Evolutionary conservation across 352 stramenopile species (phyloP), one percentile per base, ranked within the genome.

Genomic region (Phytophthora pseudosyringae): DNA sequence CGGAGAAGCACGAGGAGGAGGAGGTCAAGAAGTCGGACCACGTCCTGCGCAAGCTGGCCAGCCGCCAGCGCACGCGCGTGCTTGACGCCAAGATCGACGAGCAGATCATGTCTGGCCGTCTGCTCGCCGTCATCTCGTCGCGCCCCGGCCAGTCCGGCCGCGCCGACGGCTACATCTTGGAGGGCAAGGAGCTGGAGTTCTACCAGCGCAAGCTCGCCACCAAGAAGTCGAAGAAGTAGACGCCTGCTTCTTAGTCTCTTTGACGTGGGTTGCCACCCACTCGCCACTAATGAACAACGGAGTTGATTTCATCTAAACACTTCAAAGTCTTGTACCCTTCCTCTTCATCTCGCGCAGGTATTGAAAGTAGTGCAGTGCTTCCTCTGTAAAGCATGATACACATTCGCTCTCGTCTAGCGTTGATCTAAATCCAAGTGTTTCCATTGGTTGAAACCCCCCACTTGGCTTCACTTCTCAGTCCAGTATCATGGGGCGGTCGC

Each of bases 171-270:
- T 99, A 99, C 85, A 97, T 99, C 67, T 77, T 99, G 60, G 98
- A 99, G 77, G 98, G 98, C 80, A 97, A 98, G 79, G 98, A 99
- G 83, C 91, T 99, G 29, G 96, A 98, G 57, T 99, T 99, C 85
- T 99, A 99, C 91, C 90, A 98, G 83, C 98, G 97, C 78, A 97
- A 99, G 89, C 81, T 99, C 44, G 95, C 98, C 81, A 94, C 92
- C 69, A 99, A 99, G 95, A 99, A 99, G 92, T 98, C 97, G 86
- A 98, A 98, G 86, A 97, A 97, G 86, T 96, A 96, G 81, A 81
- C 51, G 58, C n/a, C 35, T 62, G 13, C 44, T 67, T 64, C 45
- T 33, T 53, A 61, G 60, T 48, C 61, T 73, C 21, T 65, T 38
- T 41, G 16, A 40, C 12, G 50, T 41, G 46, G 45, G 32, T 36